phyloP scores from a whole-genome alignment of 495 filamentous ascomycete genomes.

The Rostrohypoxylon terebratum region DNA sequence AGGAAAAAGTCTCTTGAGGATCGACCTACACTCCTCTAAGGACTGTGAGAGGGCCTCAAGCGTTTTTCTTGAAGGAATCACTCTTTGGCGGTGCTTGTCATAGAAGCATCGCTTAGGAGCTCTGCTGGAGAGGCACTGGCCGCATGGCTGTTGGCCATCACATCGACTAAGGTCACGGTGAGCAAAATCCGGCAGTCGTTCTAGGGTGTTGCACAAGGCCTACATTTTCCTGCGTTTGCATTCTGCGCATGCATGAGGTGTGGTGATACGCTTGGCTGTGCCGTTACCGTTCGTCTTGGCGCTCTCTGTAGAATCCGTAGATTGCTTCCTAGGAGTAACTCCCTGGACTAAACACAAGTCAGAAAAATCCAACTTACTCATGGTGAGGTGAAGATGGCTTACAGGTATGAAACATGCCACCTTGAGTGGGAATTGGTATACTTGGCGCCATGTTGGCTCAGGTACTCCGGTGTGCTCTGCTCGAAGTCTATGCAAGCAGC shows the following conservation, averaged over 20 bases:
- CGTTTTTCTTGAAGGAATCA: conserved; percentile 69
- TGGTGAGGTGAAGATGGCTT: conserved; percentile 32
- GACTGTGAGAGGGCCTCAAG: conserved; percentile 68
- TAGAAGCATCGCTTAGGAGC: conserved; percentile 70
- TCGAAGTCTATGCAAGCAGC: conserved; percentile 22
- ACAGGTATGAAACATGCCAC: conserved; percentile 67
- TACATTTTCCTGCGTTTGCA: conserved; percentile 71
- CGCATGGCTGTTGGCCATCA: conserved; percentile 69
- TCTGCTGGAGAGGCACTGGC: conserved; percentile 67
- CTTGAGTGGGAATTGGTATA: conserved; percentile 61
- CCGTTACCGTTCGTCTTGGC: conserved; percentile 55
- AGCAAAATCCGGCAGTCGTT: conserved; percentile 30
- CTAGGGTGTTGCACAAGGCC: conserved; percentile 31
- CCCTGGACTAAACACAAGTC: conserved; percentile 55
- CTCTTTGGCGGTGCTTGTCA: conserved; percentile 69
- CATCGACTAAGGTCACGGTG: conserved; percentile 58
- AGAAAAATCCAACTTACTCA: conserved; percentile 29
- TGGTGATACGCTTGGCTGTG: conserved; percentile 60
- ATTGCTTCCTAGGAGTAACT: conserved; percentile 61
- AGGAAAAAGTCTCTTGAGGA: conserved; percentile 66
- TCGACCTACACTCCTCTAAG: conserved; percentile 67
- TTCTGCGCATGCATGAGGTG: conserved; percentile 69
- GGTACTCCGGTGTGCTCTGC: conserved; percentile 21
- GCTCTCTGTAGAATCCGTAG: conserved; percentile 60
- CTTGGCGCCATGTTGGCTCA: conserved; percentile 59